Conservation (phyloP, 2,329 filamentous ascomycete species). For the Clarireedia monteithiana region DNA sequence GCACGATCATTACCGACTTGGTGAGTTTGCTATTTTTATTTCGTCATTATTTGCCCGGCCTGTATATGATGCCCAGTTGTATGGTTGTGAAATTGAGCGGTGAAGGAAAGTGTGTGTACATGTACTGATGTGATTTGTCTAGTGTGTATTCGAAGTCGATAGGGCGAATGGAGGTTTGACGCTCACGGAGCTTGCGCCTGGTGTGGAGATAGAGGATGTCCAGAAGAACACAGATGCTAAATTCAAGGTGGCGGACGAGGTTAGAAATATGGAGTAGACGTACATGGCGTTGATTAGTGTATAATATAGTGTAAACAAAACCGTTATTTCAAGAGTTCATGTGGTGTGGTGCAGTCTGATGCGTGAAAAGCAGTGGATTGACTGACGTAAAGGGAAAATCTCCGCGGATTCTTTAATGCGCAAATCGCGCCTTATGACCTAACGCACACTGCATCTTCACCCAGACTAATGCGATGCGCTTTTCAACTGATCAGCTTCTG, state of each 20-base stretch:
- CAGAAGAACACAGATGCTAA: slow-evolving; percentile 61
- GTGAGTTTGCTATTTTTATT: slow-evolving; percentile 34
- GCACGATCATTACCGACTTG: slow-evolving; percentile 67
- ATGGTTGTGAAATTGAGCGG: not conserved
- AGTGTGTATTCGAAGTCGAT: slow-evolving; percentile 66
- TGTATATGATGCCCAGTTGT: not conserved
- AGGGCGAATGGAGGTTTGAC: slow-evolving; percentile 53
- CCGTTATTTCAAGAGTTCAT: too few relatives aligned
- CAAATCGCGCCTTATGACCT: too few relatives aligned
- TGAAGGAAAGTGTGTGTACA: too few relatives aligned
- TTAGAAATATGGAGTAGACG: slow-evolving; percentile 39
- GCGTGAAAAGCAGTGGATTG: too few relatives aligned
- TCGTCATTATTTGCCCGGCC: not conserved
- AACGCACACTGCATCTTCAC: too few relatives aligned
- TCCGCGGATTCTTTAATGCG: too few relatives aligned
- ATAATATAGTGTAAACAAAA: not conserved
- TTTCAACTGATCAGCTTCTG: too few relatives aligned
- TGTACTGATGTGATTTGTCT: not conserved
- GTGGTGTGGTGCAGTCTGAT: too few relatives aligned
- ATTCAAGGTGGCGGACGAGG: slow-evolving; percentile 52
- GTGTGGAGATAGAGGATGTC: slow-evolving; percentile 60
- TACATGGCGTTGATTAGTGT: not conserved
- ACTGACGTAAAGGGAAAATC: too few relatives aligned
- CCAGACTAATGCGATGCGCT: too few relatives aligned
- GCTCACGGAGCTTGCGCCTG: slow-evolving; percentile 63